Conservation (phyloP, 2,329 filamentous ascomycete genomes). For the Atkinsonella hypoxylon region DNA sequence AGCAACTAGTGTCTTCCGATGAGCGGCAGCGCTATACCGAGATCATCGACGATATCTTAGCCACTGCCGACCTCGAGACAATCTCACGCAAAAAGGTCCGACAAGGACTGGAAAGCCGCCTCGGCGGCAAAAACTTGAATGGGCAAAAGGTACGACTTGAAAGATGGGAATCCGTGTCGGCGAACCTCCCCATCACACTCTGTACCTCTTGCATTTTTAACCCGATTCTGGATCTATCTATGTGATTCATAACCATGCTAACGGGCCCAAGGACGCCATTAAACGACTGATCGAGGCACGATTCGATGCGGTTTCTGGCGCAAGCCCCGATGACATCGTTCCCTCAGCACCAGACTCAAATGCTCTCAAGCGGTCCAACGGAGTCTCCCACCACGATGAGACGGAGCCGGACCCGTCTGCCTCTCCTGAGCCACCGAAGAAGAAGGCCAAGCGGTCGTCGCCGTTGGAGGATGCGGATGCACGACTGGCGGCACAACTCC, state of each 20-base stretch:
- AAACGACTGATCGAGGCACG: conserved; percentile 61
- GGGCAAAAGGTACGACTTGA: conserved; percentile 39
- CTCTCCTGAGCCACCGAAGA: conserved; percentile 36
- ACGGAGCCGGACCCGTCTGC: conserved; percentile 37
- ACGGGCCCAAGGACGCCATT: conserved; percentile 44
- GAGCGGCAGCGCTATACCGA: conserved; percentile 41
- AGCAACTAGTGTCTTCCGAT: conserved; percentile 32
- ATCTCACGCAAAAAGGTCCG: conserved; percentile 52
- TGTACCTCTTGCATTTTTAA: background rate
- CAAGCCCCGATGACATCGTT: conserved; percentile 34
- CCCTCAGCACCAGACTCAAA: conserved; percentile 19
- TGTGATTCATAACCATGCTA: background rate
- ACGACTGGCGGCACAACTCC: conserved; percentile 71
- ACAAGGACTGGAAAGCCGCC: conserved; percentile 39
- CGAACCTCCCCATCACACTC: background rate
- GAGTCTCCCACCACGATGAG: conserved; percentile 26
- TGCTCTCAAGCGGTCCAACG: conserved; percentile 25
- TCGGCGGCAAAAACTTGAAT: conserved; percentile 45
- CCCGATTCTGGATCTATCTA: background rate
- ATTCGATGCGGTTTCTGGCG: conserved; percentile 55
- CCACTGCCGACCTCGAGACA: conserved; percentile 46
- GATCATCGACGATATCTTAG: conserved; percentile 49
- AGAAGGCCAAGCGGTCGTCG: conserved; percentile 56
- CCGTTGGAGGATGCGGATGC: conserved; percentile 67
- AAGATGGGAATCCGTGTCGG: too few species aligned